A percentile compares a stretch with the other conserved stretches of the same genome.
Evolutionary conservation across 2,329 filamentous ascomycete genomes (phyloP).

Genomic region (Pyrenochaeta sp.): DNA sequence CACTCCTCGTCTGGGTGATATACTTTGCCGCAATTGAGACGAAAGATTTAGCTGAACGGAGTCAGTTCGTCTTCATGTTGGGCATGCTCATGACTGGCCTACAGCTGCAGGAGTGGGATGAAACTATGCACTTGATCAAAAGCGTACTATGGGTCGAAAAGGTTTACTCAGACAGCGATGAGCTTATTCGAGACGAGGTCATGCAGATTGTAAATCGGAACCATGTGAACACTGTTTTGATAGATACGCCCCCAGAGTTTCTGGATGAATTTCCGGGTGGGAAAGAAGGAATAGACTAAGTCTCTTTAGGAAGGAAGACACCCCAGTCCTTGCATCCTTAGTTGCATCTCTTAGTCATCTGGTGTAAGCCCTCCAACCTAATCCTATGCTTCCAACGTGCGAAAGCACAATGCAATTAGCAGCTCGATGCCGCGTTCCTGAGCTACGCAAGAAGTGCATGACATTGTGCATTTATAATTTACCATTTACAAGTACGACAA

Average conservation of each 20-base stretch:
- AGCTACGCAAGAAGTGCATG: not conserved
- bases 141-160: slow-evolving; percentile 41
- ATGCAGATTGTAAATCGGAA: slow-evolving; percentile 28
- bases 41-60: slow-evolving; percentile 27
- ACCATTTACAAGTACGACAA: not conserved
- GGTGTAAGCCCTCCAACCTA: not conserved
- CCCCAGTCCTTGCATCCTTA: slow-evolving; percentile 20
- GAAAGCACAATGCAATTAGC: not conserved
- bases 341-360: not conserved
- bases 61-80: slow-evolving; percentile 38
- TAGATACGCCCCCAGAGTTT: slow-evolving; percentile 9
- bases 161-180: slow-evolving; percentile 33
- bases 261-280: slow-evolving; percentile 11
- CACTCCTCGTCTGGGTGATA: slow-evolving; percentile 35
- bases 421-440: too few species aligned
- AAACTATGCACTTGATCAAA: slow-evolving; percentile 35
- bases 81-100: slow-evolving; percentile 34
- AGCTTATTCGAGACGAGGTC: slow-evolving; percentile 34
- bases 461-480: not conserved
- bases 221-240: slow-evolving; percentile 4
- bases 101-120: slow-evolving; percentile 30
- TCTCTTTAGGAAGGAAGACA: slow-evolving; percentile 15
- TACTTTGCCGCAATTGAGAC: slow-evolving; percentile 41
- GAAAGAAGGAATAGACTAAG: slow-evolving; percentile 16
- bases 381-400: too few species aligned